These are phyloP conservation scores for Arthrobotrys entomopaga DNA, from an alignment of 2,329 filamentous ascomycete genomes.

Conservation along the genomic window DNA sequence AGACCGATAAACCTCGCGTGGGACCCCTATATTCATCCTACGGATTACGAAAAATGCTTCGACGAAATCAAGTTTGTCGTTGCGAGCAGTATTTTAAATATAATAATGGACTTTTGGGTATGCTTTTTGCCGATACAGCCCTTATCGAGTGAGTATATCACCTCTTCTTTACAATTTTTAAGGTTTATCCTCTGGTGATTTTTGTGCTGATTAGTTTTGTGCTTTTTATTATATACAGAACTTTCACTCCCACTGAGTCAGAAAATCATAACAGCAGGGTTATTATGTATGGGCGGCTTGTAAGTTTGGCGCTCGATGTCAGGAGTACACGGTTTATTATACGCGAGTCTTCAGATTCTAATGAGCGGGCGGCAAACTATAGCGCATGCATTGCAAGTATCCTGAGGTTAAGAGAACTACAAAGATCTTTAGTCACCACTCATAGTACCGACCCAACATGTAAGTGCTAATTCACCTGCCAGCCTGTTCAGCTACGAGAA, in stretches of 20 bases:
- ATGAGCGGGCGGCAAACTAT: not conserved
- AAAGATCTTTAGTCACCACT: slow-evolving; percentile 17
- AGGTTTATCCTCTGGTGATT: not conserved
- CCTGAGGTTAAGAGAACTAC: slow-evolving; percentile 29
- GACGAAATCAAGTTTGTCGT: slow-evolving; percentile 24
- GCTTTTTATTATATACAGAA: slow-evolving; percentile 6
- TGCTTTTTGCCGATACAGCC: slow-evolving; percentile 41
- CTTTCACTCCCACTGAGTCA: slow-evolving; percentile 34
- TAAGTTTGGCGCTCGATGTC: slow-evolving; percentile 13
- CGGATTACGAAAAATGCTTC: slow-evolving; percentile 26
- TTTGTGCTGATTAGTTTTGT: not conserved
- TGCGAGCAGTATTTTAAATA: slow-evolving; percentile 25
- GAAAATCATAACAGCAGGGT: slow-evolving; percentile 36
- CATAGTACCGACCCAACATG: slow-evolving; percentile 32
- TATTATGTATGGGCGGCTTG: slow-evolving; percentile 37
- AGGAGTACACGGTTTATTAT: no score
- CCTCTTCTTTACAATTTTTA: not conserved
- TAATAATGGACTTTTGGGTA: slow-evolving; percentile 46
- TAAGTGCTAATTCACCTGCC: slow-evolving; percentile 13
- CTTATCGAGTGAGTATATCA: slow-evolving; percentile 28
- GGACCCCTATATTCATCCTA: slow-evolving; percentile 28
- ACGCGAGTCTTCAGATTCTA: no score
- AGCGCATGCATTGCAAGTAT: slow-evolving; percentile 43
- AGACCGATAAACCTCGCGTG: slow-evolving; percentile 19
- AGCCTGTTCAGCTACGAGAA: no score